Conservation (phyloP, 2,329 filamentous ascomycete species). For the Aureobasidium mangrovei region DNA sequence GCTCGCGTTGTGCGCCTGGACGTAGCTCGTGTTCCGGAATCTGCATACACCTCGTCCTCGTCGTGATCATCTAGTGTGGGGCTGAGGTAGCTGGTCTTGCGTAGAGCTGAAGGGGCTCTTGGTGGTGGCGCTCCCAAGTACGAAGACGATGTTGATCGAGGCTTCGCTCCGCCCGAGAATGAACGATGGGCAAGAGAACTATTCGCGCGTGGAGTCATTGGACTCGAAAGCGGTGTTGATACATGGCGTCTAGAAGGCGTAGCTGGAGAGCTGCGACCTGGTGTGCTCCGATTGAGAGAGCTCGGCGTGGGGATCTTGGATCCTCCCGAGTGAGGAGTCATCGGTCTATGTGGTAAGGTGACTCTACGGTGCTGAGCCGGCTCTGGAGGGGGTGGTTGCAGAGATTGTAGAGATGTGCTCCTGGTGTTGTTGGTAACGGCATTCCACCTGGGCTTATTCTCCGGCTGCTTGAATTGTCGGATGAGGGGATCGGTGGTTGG, state of each 20-base stretch:
- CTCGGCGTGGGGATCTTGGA: slow-evolving; percentile 11
- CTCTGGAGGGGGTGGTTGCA: slow-evolving; percentile 26
- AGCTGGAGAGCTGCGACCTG: not conserved
- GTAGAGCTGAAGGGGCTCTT: slow-evolving; percentile 1
- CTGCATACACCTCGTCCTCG: not conserved
- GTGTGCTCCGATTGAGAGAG: slow-evolving; percentile 5
- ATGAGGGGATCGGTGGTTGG: slow-evolving; percentile 22
- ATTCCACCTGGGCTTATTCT: slow-evolving; percentile 64
- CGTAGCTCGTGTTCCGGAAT: not conserved
- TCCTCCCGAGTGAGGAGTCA: slow-evolving; percentile 5
- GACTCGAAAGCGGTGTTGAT: not conserved
- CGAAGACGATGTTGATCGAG: not conserved
- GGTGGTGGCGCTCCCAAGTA: not conserved
- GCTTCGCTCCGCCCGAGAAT: not conserved
- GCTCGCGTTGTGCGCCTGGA: not conserved
- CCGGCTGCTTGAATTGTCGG: slow-evolving; percentile 33
- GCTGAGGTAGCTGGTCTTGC: slow-evolving; percentile 3
- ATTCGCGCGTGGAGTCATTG: not conserved
- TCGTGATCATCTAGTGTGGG: slow-evolving; percentile 1
- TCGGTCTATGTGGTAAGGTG: slow-evolving; percentile 14
- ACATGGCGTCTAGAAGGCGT: slow-evolving; percentile 3
- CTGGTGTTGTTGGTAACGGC: slow-evolving; percentile 49
- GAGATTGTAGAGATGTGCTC: slow-evolving; percentile 21
- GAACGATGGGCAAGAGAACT: slow-evolving; percentile 4
- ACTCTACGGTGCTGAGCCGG: slow-evolving; percentile 28